Percentiles rank a stretch among this genome's conserved stretches.
These are phyloP conservation scores for Medicago lupulina DNA, from an alignment of 306 rosid species.

Conservation along the genomic window DNA sequence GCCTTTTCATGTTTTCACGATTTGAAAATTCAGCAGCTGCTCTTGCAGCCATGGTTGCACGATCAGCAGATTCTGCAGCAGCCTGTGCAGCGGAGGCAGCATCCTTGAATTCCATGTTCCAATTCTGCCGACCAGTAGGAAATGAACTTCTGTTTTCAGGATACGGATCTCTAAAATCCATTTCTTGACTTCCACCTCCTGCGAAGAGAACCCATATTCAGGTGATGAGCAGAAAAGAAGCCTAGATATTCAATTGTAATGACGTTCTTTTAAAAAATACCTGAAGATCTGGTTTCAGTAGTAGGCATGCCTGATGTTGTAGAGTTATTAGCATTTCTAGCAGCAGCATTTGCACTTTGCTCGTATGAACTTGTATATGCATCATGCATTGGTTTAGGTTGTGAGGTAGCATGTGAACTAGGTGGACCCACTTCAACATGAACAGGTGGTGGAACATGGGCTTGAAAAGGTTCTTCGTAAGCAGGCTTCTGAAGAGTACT, in stretches of 20 bases:
- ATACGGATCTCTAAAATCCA: slow-evolving; percentile 49
- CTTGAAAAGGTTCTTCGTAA: slow-evolving; percentile 62
- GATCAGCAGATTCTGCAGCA: slow-evolving; percentile 98
- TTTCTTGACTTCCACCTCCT: slow-evolving; percentile 53
- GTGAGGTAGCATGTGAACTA: slow-evolving; percentile 49
- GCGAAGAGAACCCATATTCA: slow-evolving; percentile 38
- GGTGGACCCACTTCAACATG: slow-evolving; percentile 56
- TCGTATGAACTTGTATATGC: slow-evolving; percentile 41
- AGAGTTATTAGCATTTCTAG: slow-evolving; percentile 42
- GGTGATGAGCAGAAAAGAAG: slow-evolving; percentile 26
- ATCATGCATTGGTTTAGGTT: slow-evolving; percentile 48
- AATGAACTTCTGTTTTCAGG: slow-evolving; percentile 52
- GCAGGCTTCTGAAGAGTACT: slow-evolving; percentile 57
- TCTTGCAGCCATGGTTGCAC: slow-evolving; percentile 91
- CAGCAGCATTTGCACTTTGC: slow-evolving; percentile 50
- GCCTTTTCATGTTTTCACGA: slow-evolving; percentile 55
- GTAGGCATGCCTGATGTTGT: slow-evolving; percentile 46
- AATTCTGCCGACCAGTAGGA: slow-evolving; percentile 53
- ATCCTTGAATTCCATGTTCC: slow-evolving; percentile 88
- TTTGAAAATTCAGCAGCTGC: slow-evolving; percentile 98
- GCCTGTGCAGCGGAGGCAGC: slow-evolving; percentile 97
- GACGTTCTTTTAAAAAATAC: slow-evolving; percentile 42
- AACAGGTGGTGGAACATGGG: slow-evolving; percentile 52
- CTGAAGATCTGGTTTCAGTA: slow-evolving; percentile 62
- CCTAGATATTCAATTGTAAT: slow-evolving; percentile 2